Base-by-base conservation (phyloP, 345 rosid species). In the Diplotaxis tenuifolia region DNA sequence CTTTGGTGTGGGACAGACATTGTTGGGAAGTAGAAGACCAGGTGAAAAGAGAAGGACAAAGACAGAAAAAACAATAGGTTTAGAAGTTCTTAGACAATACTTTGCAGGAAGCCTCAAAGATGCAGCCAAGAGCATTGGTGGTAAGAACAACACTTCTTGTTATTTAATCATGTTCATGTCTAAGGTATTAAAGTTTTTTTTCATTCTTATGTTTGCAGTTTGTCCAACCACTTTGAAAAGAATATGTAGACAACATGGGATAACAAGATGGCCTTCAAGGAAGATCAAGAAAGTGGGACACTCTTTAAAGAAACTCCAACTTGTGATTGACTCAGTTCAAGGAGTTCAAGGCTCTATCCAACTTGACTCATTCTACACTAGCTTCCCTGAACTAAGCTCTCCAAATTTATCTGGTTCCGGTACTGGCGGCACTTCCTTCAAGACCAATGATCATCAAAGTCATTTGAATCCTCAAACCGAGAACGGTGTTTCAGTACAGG, bases 201-300 rank as follows among this genome's bases (percentile, higher is more conserved):
- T 75, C 54, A 20, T 69, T 76, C 23, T 56, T 65, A 7, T 67
- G 71, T 61, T 25, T 88, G 81, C 97, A 95, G 99, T 91, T 73
- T 95, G 97, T 71, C 99, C 99, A 9, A 95, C 97, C 38, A 95
- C 99, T 5, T 79, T 95, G 83, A 91, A 95, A 80, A 83, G 96
- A 85, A 95, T 95, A 79, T 95, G 97, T 83, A 89, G 97, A 58
- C 93, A 86, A 74, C 93, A 95, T 54, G 97, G 99, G 10, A 90
- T 95, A 65, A 85, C 83, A 21, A 82, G 97, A 18, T 95, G 99
- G 97, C 99, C 97, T 49, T 91, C 99, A 9, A 81, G 99, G 60
- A 91, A 92, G 87, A 86, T 95, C 80, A 95, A 95, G 85, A 95
- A 95, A 84, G 99, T 95, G 18, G 96, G 96, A 3, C 97, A 90